Percentiles rank a stretch among this genome's conserved stretches.
These are phyloP conservation scores for Gossypium thurberi DNA, from an alignment of 345 rosid genomes.

Conservation along the genomic window DNA sequence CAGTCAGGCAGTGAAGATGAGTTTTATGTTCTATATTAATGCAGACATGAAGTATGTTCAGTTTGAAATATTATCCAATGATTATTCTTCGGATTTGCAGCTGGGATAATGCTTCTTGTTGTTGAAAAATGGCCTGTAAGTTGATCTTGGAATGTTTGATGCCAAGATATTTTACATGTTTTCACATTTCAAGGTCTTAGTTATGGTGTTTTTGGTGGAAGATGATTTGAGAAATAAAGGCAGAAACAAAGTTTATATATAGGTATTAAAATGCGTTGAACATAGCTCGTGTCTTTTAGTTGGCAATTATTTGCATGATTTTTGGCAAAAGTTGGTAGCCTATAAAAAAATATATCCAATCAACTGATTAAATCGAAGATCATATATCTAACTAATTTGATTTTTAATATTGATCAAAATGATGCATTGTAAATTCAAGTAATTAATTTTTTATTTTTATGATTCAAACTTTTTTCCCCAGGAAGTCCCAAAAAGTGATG, in stretches of 20 bases:
- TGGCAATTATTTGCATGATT: too few relatives aligned
- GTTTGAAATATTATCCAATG: not conserved
- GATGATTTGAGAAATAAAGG: not conserved
- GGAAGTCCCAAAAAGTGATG: too few relatives aligned
- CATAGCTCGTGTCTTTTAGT: too few relatives aligned
- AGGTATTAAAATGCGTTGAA: too few relatives aligned
- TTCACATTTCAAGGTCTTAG: not conserved
- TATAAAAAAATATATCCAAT: too few relatives aligned
- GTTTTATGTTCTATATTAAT: not conserved
- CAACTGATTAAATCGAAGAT: too few relatives aligned
- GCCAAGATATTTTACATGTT: not conserved
- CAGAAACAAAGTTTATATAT: not conserved
- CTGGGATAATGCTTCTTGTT: not conserved
- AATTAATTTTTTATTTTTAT: too few relatives aligned
- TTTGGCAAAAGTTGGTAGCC: too few relatives aligned
- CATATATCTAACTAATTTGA: too few relatives aligned
- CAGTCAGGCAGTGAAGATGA: not conserved
- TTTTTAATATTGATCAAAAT: too few relatives aligned
- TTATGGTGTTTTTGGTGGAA: not conserved
- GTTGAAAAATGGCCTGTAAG: not conserved
- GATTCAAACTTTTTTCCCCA: too few relatives aligned
- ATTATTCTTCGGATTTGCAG: not conserved
- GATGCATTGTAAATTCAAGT: too few relatives aligned
- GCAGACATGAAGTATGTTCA: not conserved
- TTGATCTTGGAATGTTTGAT: not conserved